These are phyloP conservation scores for Kwoniella dendrophila DNA, from an alignment of 768 basidiomycete genomes.

Conservation along the genomic window DNA sequence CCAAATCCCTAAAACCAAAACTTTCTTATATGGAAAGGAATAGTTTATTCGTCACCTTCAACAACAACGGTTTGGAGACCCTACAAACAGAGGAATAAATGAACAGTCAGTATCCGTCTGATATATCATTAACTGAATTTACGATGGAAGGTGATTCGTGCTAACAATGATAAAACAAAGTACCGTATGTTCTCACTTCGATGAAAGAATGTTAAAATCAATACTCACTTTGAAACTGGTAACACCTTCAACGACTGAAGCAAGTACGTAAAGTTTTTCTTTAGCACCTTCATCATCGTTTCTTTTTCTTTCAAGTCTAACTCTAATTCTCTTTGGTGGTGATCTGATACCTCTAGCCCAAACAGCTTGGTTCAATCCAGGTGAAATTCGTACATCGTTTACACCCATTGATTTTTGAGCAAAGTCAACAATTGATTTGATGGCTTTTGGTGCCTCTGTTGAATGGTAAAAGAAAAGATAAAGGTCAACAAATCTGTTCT, in stretches of 20 bases:
- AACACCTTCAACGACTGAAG: constrained; percentile 72
- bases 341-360: constrained; percentile 94
- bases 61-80: constrained; percentile 80
- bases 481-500: neutral
- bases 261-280: constrained; percentile 95
- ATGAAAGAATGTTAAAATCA: neutral
- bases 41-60: constrained; percentile 60
- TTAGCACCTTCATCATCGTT: constrained; percentile 99
- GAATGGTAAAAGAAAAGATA: constrained; percentile 6
- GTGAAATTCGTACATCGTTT: constrained; percentile 87
- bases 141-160: neutral
- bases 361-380: constrained; percentile 90
- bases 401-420: constrained; percentile 96
- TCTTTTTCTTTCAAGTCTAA: constrained; percentile 95
- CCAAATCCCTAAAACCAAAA: neutral
- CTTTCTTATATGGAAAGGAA: neutral
- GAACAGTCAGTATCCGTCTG: constrained; percentile 16
- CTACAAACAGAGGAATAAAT: constrained; percentile 60
- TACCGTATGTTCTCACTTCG: no score
- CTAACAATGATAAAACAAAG: no score
- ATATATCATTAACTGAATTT: neutral
- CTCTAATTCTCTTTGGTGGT: constrained; percentile 85
- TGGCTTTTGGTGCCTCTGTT: constrained; percentile 82
- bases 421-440: constrained; percentile 91
- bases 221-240: constrained; percentile 79